Evolutionary conservation across 352 stramenopile species (phyloP).

Genomic region (Phytophthora sp.): DNA sequence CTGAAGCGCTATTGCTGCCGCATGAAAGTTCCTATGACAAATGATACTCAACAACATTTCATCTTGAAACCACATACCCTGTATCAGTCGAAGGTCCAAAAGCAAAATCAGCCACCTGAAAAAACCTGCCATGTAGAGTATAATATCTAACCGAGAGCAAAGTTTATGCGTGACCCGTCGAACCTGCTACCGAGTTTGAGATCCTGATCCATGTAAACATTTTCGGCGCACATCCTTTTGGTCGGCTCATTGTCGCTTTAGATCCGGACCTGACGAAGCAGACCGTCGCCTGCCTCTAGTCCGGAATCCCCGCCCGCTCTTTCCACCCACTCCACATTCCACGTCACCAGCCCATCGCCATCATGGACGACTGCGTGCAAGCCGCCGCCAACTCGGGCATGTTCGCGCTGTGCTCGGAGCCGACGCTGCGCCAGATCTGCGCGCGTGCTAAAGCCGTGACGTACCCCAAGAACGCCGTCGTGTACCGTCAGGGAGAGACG

Average conservation of each 20-base stretch:
- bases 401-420: constrained; percentile 85
- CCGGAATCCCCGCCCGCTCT: constrained; percentile 10
- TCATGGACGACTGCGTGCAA: constrained; percentile 74
- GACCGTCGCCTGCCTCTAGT: too few species aligned
- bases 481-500: constrained; percentile 82
- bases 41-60: too few species aligned
- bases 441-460: constrained; percentile 59
- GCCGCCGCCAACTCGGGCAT: constrained; percentile 72
- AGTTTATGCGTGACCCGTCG: constrained; percentile 3
- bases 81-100: too few species aligned
- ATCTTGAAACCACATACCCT: too few species aligned
- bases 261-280: constrained; percentile 28
- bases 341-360: not conserved
- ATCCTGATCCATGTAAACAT: constrained; percentile 29
- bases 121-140: too few species aligned
- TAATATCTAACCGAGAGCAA: too few species aligned
- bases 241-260: constrained; percentile 37
- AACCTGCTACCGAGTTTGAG: constrained; percentile 14
- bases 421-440: constrained; percentile 83
- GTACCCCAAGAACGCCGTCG: constrained; percentile 74
- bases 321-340: not conserved
- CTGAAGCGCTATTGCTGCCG: too few species aligned
- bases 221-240: constrained; percentile 10
- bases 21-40: too few species aligned
- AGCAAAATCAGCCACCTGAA: too few species aligned